Conservation (phyloP, 2,329 filamentous ascomycete genomes). For the Chaetomiaceae sp. region DNA sequence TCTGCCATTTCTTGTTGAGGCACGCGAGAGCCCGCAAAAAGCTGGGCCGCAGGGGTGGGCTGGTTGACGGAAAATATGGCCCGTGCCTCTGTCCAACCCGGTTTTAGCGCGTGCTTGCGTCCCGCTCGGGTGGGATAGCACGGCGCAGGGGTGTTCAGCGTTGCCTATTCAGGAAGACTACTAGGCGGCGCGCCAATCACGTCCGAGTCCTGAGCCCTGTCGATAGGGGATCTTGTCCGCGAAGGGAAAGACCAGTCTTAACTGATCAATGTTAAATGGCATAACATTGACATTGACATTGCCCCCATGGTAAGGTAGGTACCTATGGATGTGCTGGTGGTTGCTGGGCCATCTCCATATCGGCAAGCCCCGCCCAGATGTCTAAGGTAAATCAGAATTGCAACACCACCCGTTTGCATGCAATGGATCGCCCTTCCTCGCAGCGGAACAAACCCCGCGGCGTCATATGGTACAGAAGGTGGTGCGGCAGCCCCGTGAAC, state of each 20-base stretch:
- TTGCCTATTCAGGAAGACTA: constrained; percentile 3
- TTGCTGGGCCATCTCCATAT: too few species aligned
- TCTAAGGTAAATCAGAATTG: too few species aligned
- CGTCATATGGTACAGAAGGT: too few species aligned
- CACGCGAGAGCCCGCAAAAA: not conserved
- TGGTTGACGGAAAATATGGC: constrained; percentile 18
- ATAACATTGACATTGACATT: too few species aligned
- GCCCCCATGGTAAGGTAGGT: too few species aligned
- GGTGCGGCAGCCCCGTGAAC: not conserved
- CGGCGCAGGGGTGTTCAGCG: not conserved
- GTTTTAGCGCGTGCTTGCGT: constrained; percentile 9
- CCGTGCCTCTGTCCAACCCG: constrained; percentile 10
- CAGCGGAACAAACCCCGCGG: too few species aligned
- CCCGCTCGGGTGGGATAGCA: constrained; percentile 3
- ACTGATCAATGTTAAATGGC: too few species aligned
- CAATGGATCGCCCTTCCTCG: too few species aligned
- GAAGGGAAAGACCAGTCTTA: not conserved
- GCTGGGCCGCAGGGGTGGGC: not conserved
- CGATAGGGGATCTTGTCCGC: not conserved
- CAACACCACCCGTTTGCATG: too few species aligned
- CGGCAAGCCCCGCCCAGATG: too few species aligned
- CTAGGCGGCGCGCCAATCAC: constrained; percentile 3
- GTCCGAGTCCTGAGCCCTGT: not conserved
- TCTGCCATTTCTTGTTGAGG: not conserved
- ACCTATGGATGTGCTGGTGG: too few species aligned